phyloP scores from a whole-genome alignment of 2,329 filamentous ascomycete genomes.

The Didymella pomorum region DNA sequence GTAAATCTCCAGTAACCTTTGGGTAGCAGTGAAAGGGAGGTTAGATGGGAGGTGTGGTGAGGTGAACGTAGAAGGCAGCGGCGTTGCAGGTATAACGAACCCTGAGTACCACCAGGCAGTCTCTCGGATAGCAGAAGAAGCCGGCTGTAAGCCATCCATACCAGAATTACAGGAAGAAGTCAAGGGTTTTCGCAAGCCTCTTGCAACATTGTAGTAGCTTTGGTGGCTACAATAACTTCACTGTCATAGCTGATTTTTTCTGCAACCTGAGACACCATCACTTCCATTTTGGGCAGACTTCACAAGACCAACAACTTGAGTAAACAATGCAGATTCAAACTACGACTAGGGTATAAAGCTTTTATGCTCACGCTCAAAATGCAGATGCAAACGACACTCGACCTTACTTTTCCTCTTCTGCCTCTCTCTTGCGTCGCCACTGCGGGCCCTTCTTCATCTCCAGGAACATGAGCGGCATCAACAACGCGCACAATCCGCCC shows the following conservation, averaged over 20 bases:
- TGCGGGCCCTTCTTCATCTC: conserved; percentile 39
- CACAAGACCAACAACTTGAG: not conserved
- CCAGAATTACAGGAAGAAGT: no score
- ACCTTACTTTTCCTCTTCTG: conserved; percentile 21
- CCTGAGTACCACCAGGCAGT: no score
- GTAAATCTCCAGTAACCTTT: not conserved
- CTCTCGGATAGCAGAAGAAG: no score
- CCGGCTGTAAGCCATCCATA: no score
- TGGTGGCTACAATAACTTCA: no score
- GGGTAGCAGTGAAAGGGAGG: not conserved
- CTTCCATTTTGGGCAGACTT: not conserved
- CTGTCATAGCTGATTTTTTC: no score
- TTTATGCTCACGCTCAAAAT: conserved; percentile 9
- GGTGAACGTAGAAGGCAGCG: not conserved
- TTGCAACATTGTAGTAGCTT: no score
- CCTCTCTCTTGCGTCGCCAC: conserved; percentile 35
- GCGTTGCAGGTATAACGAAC: not conserved
- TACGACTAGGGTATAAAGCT: conserved; percentile 20
- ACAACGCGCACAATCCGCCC: conserved; percentile 31
- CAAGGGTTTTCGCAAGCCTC: no score
- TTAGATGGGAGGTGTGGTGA: not conserved
- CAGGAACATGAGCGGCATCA: conserved; percentile 40
- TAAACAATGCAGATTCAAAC: not conserved
- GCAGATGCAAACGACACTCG: not conserved
- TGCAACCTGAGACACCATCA: no score